phyloP scores from a whole-genome alignment of 2,329 filamentous ascomycete genomes.

The Lasiodiplodia sp. region DNA sequence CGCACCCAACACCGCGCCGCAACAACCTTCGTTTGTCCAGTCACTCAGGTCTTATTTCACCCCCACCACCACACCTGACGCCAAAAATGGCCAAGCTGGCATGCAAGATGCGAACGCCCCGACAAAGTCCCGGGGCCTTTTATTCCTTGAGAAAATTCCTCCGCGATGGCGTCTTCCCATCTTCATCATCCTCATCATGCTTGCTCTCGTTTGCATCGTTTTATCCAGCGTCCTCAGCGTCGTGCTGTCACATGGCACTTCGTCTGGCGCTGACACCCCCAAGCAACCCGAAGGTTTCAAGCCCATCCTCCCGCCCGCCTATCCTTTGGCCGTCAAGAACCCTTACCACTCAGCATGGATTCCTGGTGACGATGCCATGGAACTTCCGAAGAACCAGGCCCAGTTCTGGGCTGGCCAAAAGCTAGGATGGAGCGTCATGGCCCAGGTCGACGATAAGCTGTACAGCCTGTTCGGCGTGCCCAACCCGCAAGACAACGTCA shows the following conservation, averaged over 20 bases:
- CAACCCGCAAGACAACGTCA: slow-evolving; percentile 35
- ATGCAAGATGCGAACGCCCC: no score
- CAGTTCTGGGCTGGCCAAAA: slow-evolving; percentile 54
- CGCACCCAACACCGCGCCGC: neutral
- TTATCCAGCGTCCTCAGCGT: slow-evolving; percentile 21
- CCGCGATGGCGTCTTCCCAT: slow-evolving; percentile 17
- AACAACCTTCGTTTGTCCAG: neutral
- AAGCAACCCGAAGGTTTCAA: slow-evolving; percentile 31
- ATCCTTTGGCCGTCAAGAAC: slow-evolving; percentile 53
- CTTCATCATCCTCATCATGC: slow-evolving; percentile 20
- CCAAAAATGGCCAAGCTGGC: neutral
- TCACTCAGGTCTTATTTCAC: neutral
- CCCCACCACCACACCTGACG: neutral
- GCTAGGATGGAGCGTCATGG: slow-evolving; percentile 53
- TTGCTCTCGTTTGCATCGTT: slow-evolving; percentile 16
- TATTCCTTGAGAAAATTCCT: slow-evolving; percentile 2
- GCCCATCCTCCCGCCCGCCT: slow-evolving; percentile 50
- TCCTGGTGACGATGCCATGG: slow-evolving; percentile 47
- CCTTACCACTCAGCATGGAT: slow-evolving; percentile 55
- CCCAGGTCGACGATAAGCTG: slow-evolving; percentile 46
- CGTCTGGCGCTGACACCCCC: neutral
- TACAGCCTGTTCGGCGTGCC: slow-evolving; percentile 52
- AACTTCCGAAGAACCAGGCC: slow-evolving; percentile 46
- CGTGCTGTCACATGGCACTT: slow-evolving; percentile 12
- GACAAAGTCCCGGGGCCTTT: neutral